These are phyloP conservation scores for Barnettozyma vustinii DNA, from an alignment of 805 yeast genomes.

Conservation along the genomic window DNA sequence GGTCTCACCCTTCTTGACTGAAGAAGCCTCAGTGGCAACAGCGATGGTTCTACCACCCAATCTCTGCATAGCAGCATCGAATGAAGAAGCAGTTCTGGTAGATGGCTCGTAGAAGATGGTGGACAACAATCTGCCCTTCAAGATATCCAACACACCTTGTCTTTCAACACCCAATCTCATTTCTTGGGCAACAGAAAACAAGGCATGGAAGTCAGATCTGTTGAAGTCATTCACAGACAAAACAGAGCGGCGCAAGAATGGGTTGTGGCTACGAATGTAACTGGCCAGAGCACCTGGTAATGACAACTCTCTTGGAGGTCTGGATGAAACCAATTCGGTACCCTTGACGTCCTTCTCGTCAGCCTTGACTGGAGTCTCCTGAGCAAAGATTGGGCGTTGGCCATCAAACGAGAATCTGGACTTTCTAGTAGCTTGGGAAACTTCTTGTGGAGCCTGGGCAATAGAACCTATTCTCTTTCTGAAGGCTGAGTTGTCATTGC, in stretches of 20 bases:
- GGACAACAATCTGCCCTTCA: constrained; percentile 85
- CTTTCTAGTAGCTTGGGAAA: constrained; percentile 28
- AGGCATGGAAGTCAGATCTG: constrained; percentile 84
- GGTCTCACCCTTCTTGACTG: constrained; percentile 97
- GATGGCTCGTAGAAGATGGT: constrained; percentile 98
- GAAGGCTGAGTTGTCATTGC: constrained; percentile 34
- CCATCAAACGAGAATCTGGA: constrained; percentile 50
- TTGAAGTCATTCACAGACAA: constrained; percentile 83
- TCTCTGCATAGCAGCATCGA: constrained; percentile 99
- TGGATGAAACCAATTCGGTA: constrained; percentile 65
- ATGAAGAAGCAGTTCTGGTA: constrained; percentile 93
- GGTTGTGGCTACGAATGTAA: constrained; percentile 76
- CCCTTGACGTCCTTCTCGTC: constrained; percentile 49
- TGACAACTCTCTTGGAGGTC: constrained; percentile 65
- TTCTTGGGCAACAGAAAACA: constrained; percentile 97
- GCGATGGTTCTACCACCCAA: constrained; percentile 96
- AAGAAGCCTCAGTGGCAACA: constrained; percentile 79
- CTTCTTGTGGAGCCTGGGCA: constrained; percentile 22
- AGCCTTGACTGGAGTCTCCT: constrained; percentile 23
- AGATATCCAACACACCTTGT: constrained; percentile 86
- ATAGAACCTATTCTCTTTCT: constrained; percentile 25
- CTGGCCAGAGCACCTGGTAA: constrained; percentile 77
- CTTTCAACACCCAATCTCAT: constrained; percentile 96
- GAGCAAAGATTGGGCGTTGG: constrained; percentile 30
- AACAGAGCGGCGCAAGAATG: constrained; percentile 84